Evolutionary conservation across 2,329 filamentous ascomycete species (phyloP).

Genomic region (Zymoseptoria passerinii): DNA sequence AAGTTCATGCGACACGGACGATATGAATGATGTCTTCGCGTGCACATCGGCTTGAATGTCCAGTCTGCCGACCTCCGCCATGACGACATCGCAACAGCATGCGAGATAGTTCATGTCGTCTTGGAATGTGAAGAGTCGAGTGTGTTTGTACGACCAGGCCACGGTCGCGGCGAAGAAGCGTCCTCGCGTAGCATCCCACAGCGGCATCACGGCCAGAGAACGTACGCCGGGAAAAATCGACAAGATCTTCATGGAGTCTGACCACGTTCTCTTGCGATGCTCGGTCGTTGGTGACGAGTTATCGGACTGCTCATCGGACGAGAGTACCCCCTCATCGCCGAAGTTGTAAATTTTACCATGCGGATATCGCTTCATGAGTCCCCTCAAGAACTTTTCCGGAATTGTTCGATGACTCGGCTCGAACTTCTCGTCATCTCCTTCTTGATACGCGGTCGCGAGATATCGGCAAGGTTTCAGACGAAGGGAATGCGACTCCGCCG

Average conservation of each 20-base stretch:
- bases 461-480: slow-evolving; percentile 1
- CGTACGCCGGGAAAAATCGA: slow-evolving; percentile 6
- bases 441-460: slow-evolving; percentile 3
- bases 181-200: slow-evolving; percentile 7
- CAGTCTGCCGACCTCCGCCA: slow-evolving; percentile 33
- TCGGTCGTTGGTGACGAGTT: not conserved
- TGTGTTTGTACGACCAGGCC: slow-evolving; percentile 38
- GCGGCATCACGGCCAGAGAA: slow-evolving; percentile 5
- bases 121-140: slow-evolving; percentile 32
- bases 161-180: slow-evolving; percentile 23
- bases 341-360: slow-evolving; percentile 13
- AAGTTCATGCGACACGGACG: slow-evolving; percentile 46
- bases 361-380: slow-evolving; percentile 7
- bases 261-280: not conserved
- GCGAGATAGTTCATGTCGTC: slow-evolving; percentile 31
- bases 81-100: slow-evolving; percentile 36
- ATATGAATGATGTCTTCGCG: slow-evolving; percentile 46
- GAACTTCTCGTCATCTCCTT: not conserved
- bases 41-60: slow-evolving; percentile 34
- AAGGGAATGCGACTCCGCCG: not conserved
- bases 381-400: slow-evolving; percentile 7
- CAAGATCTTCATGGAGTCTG: not conserved
- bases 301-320: not conserved
- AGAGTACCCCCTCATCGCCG: slow-evolving; percentile 2
- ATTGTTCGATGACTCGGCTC: not conserved